Percentiles rank a stretch among this genome's conserved stretches.
Evolutionary conservation across 805 yeast genomes (phyloP).

Genomic region (Schwanniomyces sp.): DNA sequence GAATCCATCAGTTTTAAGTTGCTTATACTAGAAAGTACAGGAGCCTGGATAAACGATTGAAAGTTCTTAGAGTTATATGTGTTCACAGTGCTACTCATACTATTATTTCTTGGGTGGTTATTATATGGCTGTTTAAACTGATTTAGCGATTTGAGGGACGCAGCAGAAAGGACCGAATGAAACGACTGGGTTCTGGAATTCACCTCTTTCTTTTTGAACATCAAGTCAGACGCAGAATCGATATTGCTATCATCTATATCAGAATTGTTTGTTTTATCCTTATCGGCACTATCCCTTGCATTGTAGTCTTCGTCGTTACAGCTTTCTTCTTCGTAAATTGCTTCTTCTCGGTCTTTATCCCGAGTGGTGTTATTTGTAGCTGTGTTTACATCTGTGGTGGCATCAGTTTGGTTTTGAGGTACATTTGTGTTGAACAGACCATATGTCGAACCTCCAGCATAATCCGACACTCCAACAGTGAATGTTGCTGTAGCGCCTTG

Average conservation of each 20-base stretch:
- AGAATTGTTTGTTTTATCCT: conserved; percentile 2
- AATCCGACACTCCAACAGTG: background rate
- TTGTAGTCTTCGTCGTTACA: background rate
- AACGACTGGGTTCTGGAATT: conserved; percentile 41
- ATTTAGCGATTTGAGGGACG: conserved; percentile 39
- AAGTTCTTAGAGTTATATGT: conserved; percentile 32
- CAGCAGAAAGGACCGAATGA: conserved; percentile 45
- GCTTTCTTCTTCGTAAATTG: background rate
- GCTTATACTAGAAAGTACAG: conserved; percentile 39
- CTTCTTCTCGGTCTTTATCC: background rate
- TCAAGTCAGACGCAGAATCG: conserved; percentile 16
- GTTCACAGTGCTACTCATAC: conserved; percentile 22
- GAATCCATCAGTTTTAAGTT: conserved; percentile 26
- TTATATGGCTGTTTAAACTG: conserved; percentile 11
- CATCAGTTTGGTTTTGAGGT: background rate
- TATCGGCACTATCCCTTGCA: background rate
- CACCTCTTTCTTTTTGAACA: conserved; percentile 40
- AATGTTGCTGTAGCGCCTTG: background rate
- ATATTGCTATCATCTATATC: conserved; percentile 9
- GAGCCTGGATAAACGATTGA: conserved; percentile 48
- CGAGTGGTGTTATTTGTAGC: background rate
- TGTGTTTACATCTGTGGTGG: background rate
- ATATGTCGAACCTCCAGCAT: background rate
- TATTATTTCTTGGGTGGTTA: conserved; percentile 9
- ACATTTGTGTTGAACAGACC: background rate